Evolutionary conservation across 805 yeast genomes (phyloP).

Genomic region (Maudiozyma turicensis): DNA sequence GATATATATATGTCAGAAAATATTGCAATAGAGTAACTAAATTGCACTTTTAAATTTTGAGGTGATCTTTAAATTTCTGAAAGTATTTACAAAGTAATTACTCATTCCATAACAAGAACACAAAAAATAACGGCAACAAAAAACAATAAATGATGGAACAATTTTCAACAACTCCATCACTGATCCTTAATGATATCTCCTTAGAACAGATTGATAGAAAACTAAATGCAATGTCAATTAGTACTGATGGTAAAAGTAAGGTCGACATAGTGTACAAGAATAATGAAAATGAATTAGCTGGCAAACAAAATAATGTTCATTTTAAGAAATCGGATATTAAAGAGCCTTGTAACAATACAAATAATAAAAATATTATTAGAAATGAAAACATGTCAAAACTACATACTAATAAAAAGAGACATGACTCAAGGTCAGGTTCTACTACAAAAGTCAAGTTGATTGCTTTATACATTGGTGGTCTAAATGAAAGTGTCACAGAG

Average conservation of each 20-base stretch:
- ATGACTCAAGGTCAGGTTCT: not conserved
- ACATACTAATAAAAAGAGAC: not conserved
- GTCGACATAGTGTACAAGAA: not conserved
- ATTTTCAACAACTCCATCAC: not conserved
- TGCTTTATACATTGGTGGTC: constrained; percentile 55
- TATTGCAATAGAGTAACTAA: no score
- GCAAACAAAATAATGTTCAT: not conserved
- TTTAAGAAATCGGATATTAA: not conserved
- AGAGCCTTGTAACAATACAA: not conserved
- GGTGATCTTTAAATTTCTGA: no score
- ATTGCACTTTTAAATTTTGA: no score
- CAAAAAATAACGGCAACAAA: not conserved
- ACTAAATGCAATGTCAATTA: not conserved
- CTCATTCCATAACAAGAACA: not conserved
- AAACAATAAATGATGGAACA: not conserved
- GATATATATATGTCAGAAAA: no score
- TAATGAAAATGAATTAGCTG: not conserved
- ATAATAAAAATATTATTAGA: not conserved
- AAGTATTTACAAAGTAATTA: no score
- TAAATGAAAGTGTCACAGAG: constrained; percentile 43
- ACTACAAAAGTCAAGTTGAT: constrained; percentile 4
- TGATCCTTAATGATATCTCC: not conserved
- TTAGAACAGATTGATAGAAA: not conserved
- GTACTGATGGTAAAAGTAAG: not conserved
- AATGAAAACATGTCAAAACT: no score